Base-by-base conservation (phyloP, 1,284 basidiomycete genomes). In the Tilletiopsis washingtonensis region DNA sequence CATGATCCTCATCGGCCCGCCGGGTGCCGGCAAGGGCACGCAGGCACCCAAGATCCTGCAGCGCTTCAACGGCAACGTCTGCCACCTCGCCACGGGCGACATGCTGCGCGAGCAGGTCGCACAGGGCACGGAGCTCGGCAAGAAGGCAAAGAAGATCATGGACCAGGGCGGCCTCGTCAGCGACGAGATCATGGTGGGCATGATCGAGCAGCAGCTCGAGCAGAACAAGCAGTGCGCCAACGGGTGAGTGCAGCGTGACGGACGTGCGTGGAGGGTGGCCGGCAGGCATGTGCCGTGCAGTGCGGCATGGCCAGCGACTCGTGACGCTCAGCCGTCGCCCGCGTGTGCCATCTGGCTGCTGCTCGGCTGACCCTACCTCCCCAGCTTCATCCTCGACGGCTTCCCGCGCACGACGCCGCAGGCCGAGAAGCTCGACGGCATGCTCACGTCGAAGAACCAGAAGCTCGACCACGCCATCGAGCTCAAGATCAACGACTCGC, bases 341-440 rank as follows among this genome's bases (percentile, higher is more conserved):
- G n/a, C n/a, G n/a, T n/a, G n/a, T n/a, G n/a, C n/a, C n/a, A n/a
- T n/a, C n/a, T n/a, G n/a, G n/a, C n/a, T n/a, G n/a, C n/a, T n/a
- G n/a, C 20, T 42, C 26, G 41, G 14, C 23, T 45, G 9, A 12
- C 46, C 34, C 24, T 6, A 20, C 40, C 36, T 34, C 0, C 43
- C 2, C 53, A 94, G 91, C 42, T 98, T 98, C 77, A 94, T 98
- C 58, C 81, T 98, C 43, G 93, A 98, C 71, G 93, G 93, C 19
- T 98, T 98, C 83, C 93, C 93, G 29, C 86, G 94, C 44, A 98
- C 93, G 14, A 89, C 96, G 37, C 84, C 87, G n/a, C 94, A 98
- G 73, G 94, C 93, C 4, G 82, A 91, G 77, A 98, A 96, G 77
- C 83, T 98, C 57, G 93, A 96, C 74, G 77, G 78, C 58, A 97